Evolutionary conservation across 2,329 filamentous ascomycete species (phyloP).

Genomic region (Xylaria sp.): DNA sequence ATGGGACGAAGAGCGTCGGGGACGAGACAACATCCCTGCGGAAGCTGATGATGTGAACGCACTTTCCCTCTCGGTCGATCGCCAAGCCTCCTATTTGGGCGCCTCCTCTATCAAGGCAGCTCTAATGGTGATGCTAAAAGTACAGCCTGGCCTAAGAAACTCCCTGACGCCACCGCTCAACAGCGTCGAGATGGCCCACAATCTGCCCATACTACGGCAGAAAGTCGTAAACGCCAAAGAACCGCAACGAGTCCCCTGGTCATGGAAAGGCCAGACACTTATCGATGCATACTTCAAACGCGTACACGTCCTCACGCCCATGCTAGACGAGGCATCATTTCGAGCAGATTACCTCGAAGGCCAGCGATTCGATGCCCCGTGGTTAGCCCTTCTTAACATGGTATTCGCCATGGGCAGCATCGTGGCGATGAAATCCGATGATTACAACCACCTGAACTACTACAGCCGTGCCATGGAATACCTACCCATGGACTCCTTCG

Average conservation of each 20-base stretch:
- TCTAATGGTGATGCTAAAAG: slow-evolving; percentile 74
- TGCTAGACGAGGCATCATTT: slow-evolving; percentile 78
- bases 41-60: slow-evolving; percentile 79
- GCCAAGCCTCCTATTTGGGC: slow-evolving; percentile 73
- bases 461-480: slow-evolving; percentile 75
- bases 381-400: slow-evolving; percentile 79
- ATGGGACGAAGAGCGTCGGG: slow-evolving; percentile 73
- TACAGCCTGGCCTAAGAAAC: slow-evolving; percentile 60
- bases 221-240: slow-evolving; percentile 59
- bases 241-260: slow-evolving; percentile 64
- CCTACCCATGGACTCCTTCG: slow-evolving; percentile 73
- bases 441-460: slow-evolving; percentile 75
- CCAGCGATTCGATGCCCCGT: slow-evolving; percentile 72
- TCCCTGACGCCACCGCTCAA: slow-evolving; percentile 60
- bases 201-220: slow-evolving; percentile 57
- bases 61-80: slow-evolving; percentile 69
- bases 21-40: slow-evolving; percentile 65
- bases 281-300: slow-evolving; percentile 82
- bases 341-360: slow-evolving; percentile 72
- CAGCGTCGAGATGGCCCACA: slow-evolving; percentile 59
- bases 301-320: slow-evolving; percentile 76
- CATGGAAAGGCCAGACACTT: slow-evolving; percentile 73
- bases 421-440: slow-evolving; percentile 71
- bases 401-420: slow-evolving; percentile 81
- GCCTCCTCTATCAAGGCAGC: slow-evolving; percentile 81